These are phyloP conservation scores for Ogataea nakhonphanomensis DNA, from an alignment of 805 yeast genomes.

Conservation along the genomic window DNA sequence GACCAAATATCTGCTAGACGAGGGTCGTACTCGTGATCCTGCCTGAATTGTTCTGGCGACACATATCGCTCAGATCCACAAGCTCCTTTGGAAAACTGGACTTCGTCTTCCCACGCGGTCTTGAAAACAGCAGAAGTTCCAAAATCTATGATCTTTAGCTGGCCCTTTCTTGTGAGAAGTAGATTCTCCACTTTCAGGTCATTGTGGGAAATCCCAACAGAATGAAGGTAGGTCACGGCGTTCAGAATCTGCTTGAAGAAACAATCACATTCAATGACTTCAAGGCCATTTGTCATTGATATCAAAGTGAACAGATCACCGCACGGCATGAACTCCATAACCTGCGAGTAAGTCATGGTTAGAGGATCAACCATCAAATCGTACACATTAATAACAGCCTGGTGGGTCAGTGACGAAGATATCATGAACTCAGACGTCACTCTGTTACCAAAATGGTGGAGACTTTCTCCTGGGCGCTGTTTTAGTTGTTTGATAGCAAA, in stretches of 20 bases:
- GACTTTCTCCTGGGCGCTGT: constrained; percentile 55
- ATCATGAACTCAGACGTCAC: constrained; percentile 90
- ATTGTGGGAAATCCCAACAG: constrained; percentile 91
- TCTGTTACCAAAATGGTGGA: constrained; percentile 59
- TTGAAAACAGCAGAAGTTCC: constrained; percentile 90
- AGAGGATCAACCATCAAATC: constrained; percentile 75
- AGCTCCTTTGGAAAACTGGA: constrained; percentile 66
- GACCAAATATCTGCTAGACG: constrained; percentile 88
- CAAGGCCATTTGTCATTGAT: constrained; percentile 48
- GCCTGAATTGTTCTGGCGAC: constrained; percentile 80
- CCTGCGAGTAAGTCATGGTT: constrained; percentile 72
- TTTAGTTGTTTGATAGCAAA: constrained; percentile 79
- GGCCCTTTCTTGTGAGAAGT: constrained; percentile 62
- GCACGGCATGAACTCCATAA: constrained; percentile 94
- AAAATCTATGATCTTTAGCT: constrained; percentile 74
- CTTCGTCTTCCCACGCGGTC: constrained; percentile 82
- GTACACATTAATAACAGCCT: constrained; percentile 71
- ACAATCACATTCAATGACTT: constrained; percentile 76
- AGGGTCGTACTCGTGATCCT: constrained; percentile 62
- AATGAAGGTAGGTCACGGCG: constrained; percentile 83
- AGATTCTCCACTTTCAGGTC: constrained; percentile 90
- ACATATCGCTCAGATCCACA: constrained; percentile 90
- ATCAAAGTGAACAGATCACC: constrained; percentile 71
- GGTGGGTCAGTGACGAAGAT: constrained; percentile 70
- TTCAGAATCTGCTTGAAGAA: constrained; percentile 80